These are phyloP conservation scores for Neoboletus subvelutipes DNA, from an alignment of 768 basidiomycete species.

Conservation along the genomic window DNA sequence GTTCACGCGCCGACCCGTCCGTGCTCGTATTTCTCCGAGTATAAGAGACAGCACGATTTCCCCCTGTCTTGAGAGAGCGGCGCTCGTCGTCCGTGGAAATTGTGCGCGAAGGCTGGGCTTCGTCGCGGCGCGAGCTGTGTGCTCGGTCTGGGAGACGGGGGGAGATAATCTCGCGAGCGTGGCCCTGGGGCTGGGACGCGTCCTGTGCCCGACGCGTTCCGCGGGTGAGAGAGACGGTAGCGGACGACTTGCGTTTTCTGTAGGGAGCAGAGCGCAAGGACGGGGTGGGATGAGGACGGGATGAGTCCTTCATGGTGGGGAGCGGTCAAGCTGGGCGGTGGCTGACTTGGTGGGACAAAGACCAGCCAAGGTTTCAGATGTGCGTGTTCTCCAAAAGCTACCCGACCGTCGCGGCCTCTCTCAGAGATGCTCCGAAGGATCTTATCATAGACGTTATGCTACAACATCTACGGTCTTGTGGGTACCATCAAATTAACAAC, in stretches of 20 bases:
- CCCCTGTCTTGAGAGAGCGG: conserved; percentile 6
- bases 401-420: conserved; percentile 11
- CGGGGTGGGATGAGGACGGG: conserved; percentile 14
- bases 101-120: conserved; percentile 4
- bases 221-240: conserved; percentile 7
- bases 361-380: conserved; percentile 1
- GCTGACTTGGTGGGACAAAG: conserved; percentile 17
- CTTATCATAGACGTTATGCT: background rate
- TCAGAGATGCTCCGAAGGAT: background rate
- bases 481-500: background rate
- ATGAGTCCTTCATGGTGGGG: conserved; percentile 26
- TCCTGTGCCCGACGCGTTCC: conserved; percentile 14
- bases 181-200: conserved; percentile 7
- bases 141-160: conserved; percentile 8
- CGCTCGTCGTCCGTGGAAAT: conserved; percentile 1
- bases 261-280: conserved; percentile 18
- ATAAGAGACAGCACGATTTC: conserved; percentile 1
- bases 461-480: background rate
- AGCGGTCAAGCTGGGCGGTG: conserved; percentile 12
- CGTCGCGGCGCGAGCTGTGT: conserved; percentile 1
- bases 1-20: conserved; percentile 7
- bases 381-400: conserved; percentile 1
- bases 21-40: conserved; percentile 3
- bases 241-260: conserved; percentile 14
- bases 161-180: background rate